These are phyloP conservation scores for Gentiana straminea DNA, from an alignment of 257 asterid genomes.

Conservation along the genomic window DNA sequence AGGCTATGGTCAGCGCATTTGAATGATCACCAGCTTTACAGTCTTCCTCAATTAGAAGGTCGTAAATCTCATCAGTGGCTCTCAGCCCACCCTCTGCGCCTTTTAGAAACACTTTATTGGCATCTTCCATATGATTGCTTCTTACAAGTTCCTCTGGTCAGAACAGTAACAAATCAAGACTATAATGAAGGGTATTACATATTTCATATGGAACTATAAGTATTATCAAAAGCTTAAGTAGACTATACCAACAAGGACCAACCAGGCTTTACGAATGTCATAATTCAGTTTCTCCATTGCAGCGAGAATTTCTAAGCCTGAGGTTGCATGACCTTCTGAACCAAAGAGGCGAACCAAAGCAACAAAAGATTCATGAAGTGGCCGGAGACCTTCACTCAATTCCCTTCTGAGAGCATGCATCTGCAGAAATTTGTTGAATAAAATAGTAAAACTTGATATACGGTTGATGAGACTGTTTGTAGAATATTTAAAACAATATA, in stretches of 20 bases:
- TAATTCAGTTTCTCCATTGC: conserved; percentile 94
- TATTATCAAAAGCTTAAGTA: conserved; percentile 19
- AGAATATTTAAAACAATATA: too few relatives aligned
- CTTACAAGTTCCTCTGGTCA: conserved; percentile 87
- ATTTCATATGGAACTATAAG: conserved; percentile 9
- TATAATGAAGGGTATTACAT: conserved; percentile 13
- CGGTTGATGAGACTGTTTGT: too few relatives aligned
- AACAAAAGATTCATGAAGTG: conserved; percentile 88
- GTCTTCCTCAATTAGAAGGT: conserved; percentile 84
- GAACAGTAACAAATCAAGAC: conserved; percentile 14
- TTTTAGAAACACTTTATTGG: conserved; percentile 82
- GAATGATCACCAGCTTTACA: conserved; percentile 94
- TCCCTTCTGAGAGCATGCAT: conserved; percentile 97
- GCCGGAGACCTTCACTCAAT: conserved; percentile 91
- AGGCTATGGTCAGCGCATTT: conserved; percentile 94
- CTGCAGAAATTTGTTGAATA: conserved; percentile 31
- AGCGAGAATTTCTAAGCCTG: conserved; percentile 91
- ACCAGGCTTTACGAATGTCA: conserved; percentile 94
- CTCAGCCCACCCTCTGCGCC: conserved; percentile 94
- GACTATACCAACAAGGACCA: conserved; percentile 80
- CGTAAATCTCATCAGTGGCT: conserved; percentile 92
- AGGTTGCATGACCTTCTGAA: conserved; percentile 67
- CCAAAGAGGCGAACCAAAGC: conserved; percentile 90
- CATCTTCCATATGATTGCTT: conserved; percentile 75
- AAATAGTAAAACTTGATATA: too few relatives aligned